Evolutionary conservation across 2,329 filamentous ascomycete species (phyloP).

Genomic region (Epichloe typhina): DNA sequence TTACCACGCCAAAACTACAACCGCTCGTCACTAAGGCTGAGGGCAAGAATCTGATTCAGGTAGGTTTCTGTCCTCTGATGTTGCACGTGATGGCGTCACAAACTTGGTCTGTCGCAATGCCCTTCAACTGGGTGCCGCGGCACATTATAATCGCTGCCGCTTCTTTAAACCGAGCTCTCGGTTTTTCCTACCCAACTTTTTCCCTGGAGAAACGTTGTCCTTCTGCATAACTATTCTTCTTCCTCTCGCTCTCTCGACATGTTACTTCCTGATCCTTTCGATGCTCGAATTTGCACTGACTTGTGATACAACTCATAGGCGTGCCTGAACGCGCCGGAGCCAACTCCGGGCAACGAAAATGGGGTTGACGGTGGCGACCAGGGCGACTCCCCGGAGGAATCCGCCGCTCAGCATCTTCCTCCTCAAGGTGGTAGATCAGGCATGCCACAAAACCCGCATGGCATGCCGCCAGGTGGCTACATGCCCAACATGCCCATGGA

Average conservation of each 20-base stretch:
- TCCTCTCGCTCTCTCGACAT: background rate
- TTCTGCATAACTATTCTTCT: background rate
- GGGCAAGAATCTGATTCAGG: constrained; percentile 98
- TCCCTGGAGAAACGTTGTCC: background rate
- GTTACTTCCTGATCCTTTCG: no score
- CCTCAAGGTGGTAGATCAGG: constrained; percentile 45
- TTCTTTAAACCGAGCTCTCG: no score
- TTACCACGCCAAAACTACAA: constrained; percentile 96
- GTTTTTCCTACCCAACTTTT: no score
- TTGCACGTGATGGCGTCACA: background rate
- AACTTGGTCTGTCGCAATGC: background rate
- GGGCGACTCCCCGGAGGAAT: constrained; percentile 86
- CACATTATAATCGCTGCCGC: background rate
- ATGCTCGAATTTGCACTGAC: background rate
- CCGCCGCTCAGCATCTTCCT: constrained; percentile 61
- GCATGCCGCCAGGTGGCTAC: constrained; percentile 52
- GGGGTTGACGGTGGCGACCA: constrained; percentile 63
- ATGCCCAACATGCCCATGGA: constrained; percentile 55
- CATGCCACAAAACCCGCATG: constrained; percentile 48
- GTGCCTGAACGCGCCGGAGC: constrained; percentile 92
- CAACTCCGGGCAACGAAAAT: constrained; percentile 66
- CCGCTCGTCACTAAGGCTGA: constrained; percentile 96
- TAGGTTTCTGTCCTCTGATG: constrained; percentile 22
- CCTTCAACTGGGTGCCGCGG: background rate
- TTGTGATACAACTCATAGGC: constrained; percentile 43